phyloP scores from a whole-genome alignment of 1,284 basidiomycete species.

The Rhodotorula sp. region DNA sequence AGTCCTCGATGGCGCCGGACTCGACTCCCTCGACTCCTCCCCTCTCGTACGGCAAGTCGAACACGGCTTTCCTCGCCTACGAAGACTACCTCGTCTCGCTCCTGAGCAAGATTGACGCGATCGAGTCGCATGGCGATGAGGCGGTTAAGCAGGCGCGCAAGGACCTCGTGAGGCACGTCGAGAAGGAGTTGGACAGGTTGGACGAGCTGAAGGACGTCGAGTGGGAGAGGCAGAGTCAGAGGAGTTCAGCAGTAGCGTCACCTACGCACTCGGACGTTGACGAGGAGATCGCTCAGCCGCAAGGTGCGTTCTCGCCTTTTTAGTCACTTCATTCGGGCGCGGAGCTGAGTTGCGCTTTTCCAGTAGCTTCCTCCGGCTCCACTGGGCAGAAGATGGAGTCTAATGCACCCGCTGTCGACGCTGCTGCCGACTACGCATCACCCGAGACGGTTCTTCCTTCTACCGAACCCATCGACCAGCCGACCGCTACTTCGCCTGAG shows the following conservation, averaged over 20 bases:
- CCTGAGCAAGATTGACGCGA: conserved; percentile 63
- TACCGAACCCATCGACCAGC: neutral
- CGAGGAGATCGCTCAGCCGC: neutral
- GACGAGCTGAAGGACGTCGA: conserved; percentile 53
- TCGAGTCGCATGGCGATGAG: conserved; percentile 64
- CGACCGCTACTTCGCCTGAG: too few relatives aligned
- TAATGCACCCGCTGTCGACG: neutral
- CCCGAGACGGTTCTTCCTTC: neutral
- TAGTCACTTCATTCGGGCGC: too few relatives aligned
- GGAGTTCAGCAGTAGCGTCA: neutral
- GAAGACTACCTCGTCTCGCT: conserved; percentile 63
- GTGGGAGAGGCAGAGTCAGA: conserved; percentile 43
- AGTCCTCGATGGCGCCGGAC: neutral
- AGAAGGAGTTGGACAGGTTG: conserved; percentile 60
- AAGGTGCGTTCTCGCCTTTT: neutral
- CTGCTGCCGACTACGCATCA: neutral
- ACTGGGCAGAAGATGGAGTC: neutral
- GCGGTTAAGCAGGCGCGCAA: conserved; percentile 61
- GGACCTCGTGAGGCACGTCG: conserved; percentile 62
- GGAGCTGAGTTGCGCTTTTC: too few relatives aligned
- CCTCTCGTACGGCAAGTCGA: conserved; percentile 57
- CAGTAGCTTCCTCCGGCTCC: neutral
- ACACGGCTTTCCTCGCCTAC: conserved; percentile 62
- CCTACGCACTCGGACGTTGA: too few relatives aligned
- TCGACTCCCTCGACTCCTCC: conserved; percentile 38